phyloP scores from a whole-genome alignment of 306 rosid genomes.

The Parietaria judaica region DNA sequence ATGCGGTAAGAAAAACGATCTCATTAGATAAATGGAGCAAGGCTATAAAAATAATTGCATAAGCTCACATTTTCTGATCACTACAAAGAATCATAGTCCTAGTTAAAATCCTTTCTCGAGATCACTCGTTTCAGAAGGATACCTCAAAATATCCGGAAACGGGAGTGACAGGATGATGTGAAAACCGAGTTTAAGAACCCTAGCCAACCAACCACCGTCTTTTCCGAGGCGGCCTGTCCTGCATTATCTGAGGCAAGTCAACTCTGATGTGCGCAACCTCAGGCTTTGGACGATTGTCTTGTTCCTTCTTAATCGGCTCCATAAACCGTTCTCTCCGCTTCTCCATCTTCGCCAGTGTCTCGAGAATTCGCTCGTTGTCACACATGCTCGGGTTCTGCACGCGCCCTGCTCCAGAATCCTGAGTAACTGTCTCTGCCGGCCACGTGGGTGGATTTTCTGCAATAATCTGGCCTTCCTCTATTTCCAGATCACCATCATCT shows the following conservation, averaged over 20 bases:
- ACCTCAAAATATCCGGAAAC: too few relatives aligned
- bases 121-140: too few relatives aligned
- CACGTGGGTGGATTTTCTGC: conserved; percentile 26
- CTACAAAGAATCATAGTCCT: too few relatives aligned
- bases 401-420: conserved; percentile 21
- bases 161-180: neutral
- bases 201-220: conserved; percentile 49
- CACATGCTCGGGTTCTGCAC: conserved; percentile 16
- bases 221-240: conserved; percentile 54
- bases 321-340: conserved; percentile 73
- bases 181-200: conserved; percentile 9
- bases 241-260: conserved; percentile 30
- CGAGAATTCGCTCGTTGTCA: conserved; percentile 52
- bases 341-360: conserved; percentile 66
- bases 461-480: conserved; percentile 52
- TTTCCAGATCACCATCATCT: conserved; percentile 29
- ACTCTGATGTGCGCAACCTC: conserved; percentile 20
- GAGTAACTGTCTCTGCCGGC: conserved; percentile 19
- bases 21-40: too few relatives aligned
- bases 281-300: conserved; percentile 31
- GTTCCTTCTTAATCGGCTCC: conserved; percentile 47
- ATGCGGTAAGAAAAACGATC: too few relatives aligned
- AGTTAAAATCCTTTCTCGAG: too few relatives aligned
- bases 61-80: too few relatives aligned
- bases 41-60: too few relatives aligned